Conservation (phyloP, 805 yeast genomes). For the Schwanniomyces polymorphus region DNA sequence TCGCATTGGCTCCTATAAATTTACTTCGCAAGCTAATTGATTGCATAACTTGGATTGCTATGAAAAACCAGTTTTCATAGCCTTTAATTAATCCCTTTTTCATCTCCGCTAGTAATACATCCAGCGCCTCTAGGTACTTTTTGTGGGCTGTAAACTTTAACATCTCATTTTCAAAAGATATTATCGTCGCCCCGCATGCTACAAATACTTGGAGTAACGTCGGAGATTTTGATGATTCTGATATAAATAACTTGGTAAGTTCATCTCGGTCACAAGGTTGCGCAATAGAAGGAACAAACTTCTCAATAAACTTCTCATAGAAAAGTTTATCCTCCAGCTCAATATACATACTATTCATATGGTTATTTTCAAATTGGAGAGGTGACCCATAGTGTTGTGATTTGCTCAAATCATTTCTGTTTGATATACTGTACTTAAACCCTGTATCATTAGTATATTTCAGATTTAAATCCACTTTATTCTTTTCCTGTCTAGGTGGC, state of each 20-base stretch:
- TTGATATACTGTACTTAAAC: too few species aligned
- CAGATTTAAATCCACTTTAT: neutral
- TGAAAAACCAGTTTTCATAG: constrained; percentile 39
- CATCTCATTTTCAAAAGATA: constrained; percentile 29
- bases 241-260: constrained; percentile 40
- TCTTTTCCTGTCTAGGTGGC: neutral
- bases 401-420: too few species aligned
- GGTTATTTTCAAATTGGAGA: neutral
- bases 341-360: neutral
- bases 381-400: too few species aligned
- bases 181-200: constrained; percentile 42
- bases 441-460: too few species aligned
- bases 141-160: constrained; percentile 11
- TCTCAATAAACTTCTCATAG: constrained; percentile 25
- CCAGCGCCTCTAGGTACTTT: constrained; percentile 20
- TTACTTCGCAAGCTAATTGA: constrained; percentile 35
- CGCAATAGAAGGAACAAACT: constrained; percentile 40
- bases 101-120: constrained; percentile 18
- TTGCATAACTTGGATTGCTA: constrained; percentile 34
- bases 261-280: constrained; percentile 41
- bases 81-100: constrained; percentile 19
- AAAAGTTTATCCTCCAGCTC: neutral
- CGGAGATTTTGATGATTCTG: constrained; percentile 27
- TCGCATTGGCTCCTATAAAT: constrained; percentile 21
- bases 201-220: constrained; percentile 31